phyloP scores from a whole-genome alignment of 192 early-diverging fungal species.

The Powellomyces hirtus region DNA sequence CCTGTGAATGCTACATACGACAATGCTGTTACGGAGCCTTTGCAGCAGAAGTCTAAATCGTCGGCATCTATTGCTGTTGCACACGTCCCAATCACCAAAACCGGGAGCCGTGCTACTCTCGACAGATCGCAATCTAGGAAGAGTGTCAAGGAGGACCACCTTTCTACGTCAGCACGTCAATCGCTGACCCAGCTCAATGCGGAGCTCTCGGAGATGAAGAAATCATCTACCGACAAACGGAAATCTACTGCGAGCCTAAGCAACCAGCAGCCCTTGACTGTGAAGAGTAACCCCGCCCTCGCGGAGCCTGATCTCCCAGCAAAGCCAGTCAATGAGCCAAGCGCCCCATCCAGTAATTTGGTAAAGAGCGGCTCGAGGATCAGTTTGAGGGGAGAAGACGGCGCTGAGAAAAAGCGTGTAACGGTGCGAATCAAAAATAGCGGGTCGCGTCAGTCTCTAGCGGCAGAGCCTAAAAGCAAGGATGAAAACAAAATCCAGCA shows the following conservation, averaged over 20 bases:
- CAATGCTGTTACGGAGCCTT: not conserved
- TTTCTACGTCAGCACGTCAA: constrained; percentile 10
- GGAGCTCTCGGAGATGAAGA: constrained; percentile 6
- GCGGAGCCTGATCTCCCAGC: not conserved
- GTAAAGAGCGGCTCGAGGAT: not conserved
- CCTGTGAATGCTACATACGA: not conserved
- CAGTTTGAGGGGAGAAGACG: not conserved
- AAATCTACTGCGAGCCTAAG: not conserved
- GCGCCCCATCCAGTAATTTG: not conserved
- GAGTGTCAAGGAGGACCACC: constrained; percentile 15
- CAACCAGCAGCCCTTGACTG: not conserved
- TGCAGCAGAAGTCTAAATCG: not conserved
- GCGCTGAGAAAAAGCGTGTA: not conserved
- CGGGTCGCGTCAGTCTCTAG: not conserved
- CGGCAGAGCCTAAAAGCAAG: not conserved
- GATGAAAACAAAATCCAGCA: constrained; percentile 5
- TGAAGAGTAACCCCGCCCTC: not conserved
- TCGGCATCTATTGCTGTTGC: constrained; percentile 8
- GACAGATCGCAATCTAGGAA: not conserved
- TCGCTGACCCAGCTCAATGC: not conserved
- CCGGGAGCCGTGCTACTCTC: not conserved
- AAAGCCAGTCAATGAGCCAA: not conserved
- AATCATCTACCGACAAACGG: not conserved
- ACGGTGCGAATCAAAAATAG: constrained; percentile 9
- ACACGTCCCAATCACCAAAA: not conserved